Conservation (phyloP, 78 protist species). For the Thecamonas trahens region DNA sequence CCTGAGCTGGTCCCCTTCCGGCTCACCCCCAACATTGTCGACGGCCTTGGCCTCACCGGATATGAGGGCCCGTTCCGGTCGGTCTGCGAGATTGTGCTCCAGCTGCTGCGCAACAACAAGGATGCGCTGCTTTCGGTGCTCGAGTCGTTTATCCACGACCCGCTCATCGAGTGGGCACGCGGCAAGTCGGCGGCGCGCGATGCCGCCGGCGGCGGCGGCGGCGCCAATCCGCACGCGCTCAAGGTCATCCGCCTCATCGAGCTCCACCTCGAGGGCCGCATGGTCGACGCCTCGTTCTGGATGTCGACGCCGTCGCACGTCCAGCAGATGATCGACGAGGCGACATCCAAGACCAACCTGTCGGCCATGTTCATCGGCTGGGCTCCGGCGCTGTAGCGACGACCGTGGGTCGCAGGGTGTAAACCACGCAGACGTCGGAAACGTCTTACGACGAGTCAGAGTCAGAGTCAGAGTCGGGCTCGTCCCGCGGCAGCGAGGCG, state of each 20-base stretch:
- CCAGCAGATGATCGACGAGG: conserved; percentile 16
- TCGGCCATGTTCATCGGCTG: conserved; percentile 57
- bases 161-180: conserved; percentile 67
- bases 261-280: neutral
- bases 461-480: too few species aligned
- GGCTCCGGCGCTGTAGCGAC: conserved; percentile 47
- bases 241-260: neutral
- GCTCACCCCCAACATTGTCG: conserved; percentile 85
- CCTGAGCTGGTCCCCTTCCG: conserved; percentile 92
- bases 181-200: neutral
- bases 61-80: conserved; percentile 62
- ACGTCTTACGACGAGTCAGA: too few species aligned
- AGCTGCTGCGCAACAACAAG: conserved; percentile 32
- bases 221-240: neutral
- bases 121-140: conserved; percentile 79
- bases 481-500: too few species aligned
- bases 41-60: conserved; percentile 78
- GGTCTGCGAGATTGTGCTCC: conserved; percentile 64
- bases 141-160: conserved; percentile 86
- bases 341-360: conserved; percentile 32
- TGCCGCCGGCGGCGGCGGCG: neutral
- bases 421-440: too few species aligned
- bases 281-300: neutral
- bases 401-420: too few species aligned
- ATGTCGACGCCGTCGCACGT: neutral